Evolutionary conservation across 2,329 filamentous ascomycete genomes (phyloP), one percentile per base, ranked within the genome.

Genomic region (Fusarium sp.): DNA sequence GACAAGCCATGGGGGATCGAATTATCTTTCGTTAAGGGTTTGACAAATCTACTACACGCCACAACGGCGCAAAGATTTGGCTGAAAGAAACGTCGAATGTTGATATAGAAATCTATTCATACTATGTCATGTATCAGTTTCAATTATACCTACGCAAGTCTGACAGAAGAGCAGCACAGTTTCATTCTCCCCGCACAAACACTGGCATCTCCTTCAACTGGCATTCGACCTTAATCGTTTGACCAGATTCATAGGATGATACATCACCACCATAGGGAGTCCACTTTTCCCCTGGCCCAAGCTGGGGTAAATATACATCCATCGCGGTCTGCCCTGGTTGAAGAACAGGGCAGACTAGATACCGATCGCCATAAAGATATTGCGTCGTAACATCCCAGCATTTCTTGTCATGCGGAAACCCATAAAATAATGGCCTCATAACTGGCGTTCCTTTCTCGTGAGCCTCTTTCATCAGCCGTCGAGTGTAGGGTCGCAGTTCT

Each of bases 341-440:
- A 57, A 91, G 71, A 0, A 91, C 81, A 0, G 89, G 89, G 14
- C 82, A 85, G 9, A 86, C 83, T 15, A 91, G 78, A 72, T 90
- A 91, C 72, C 84, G 86, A 17, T 78, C 73, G 0, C 89, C 90
- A 71, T 86, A 92, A 84, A 92, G 87, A 73, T 91, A 91, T 79
- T 91, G 84, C 33, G 84, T 83, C 52, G 88, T 86, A 5, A 90
- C 74, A 6, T 84, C 81, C 89, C 90, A 91, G 17, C 82, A 80
- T 58, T 73, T 76, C 14, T 76, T 48, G 61, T 91, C 89, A 0
- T 78, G 61, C 0, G 89, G 88, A 61, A 91, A 92, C 60, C 90
- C 88, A 65, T 89, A 89, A 73, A 92, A 92, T 13, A 88, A 73
- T 1, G 89, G 81, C 14, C 90, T 78, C 74, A 92, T 91, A 11